These are phyloP conservation scores for Rhodosporidiobolus odoratus DNA, from an alignment of 768 basidiomycete genomes.

Conservation along the genomic window DNA sequence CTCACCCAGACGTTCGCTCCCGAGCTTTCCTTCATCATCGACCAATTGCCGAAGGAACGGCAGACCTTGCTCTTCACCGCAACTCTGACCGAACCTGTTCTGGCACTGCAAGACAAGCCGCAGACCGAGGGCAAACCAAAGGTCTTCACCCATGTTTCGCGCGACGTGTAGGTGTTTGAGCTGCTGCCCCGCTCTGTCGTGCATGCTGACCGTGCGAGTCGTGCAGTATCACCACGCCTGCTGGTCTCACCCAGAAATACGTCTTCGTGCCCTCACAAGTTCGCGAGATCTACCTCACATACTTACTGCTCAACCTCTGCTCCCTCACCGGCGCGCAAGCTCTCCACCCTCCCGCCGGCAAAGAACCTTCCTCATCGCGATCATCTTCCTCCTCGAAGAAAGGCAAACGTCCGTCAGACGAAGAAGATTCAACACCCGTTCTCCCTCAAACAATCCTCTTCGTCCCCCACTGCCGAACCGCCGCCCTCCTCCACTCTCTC, in stretches of 20 bases:
- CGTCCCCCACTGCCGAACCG: constrained; percentile 73
- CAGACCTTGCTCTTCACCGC: constrained; percentile 97
- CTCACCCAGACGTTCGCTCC: constrained; percentile 82
- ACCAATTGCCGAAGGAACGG: constrained; percentile 69
- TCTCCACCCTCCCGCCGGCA: constrained; percentile 62
- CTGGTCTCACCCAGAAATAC: constrained; percentile 79
- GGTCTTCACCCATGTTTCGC: constrained; percentile 78
- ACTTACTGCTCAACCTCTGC: constrained; percentile 71
- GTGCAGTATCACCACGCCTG: constrained; percentile 77
- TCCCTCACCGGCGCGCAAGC: constrained; percentile 58
- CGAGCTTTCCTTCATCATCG: constrained; percentile 73
- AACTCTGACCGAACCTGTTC: constrained; percentile 80
- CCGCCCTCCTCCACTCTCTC: constrained; percentile 76
- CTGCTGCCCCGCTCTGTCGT: constrained; percentile 42
- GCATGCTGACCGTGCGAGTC: background rate
- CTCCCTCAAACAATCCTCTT: constrained; percentile 97
- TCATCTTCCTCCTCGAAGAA: constrained; percentile 27
- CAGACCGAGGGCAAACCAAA: constrained; percentile 76
- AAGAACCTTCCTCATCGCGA: constrained; percentile 56
- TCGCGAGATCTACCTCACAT: constrained; percentile 82
- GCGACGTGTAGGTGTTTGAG: constrained; percentile 66
- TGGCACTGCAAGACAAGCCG: constrained; percentile 63
- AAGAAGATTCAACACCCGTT: constrained; percentile 55
- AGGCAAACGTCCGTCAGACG: constrained; percentile 47
- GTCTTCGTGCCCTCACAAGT: constrained; percentile 90